Evolutionary conservation across 2,329 filamentous ascomycete species (phyloP).

Genomic region (Colletotrichum sp.): DNA sequence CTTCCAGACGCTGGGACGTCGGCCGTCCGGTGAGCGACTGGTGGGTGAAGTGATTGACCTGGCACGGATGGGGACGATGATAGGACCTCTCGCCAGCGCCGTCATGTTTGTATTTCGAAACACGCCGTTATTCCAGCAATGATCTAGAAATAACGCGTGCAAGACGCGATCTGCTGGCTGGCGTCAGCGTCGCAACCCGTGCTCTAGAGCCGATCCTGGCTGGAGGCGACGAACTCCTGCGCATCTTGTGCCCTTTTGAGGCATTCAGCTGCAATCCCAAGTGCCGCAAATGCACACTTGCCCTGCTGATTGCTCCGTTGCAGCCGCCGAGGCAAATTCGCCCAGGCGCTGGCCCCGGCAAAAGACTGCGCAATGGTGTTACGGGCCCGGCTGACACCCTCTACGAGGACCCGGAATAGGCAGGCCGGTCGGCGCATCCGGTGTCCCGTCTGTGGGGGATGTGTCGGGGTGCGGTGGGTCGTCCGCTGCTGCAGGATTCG

Average conservation of each 20-base stretch:
- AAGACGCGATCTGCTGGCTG: not conserved
- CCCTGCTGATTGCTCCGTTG: constrained; percentile 9
- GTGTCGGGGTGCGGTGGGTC: constrained; percentile 9
- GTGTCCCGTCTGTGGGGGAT: constrained; percentile 16
- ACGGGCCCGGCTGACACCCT: constrained; percentile 4
- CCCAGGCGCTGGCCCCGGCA: constrained; percentile 3
- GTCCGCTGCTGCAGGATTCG: constrained; percentile 4
- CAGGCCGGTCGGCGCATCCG: constrained; percentile 20
- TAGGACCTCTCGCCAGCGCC: not conserved
- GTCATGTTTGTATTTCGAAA: constrained; percentile 12
- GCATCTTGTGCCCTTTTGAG: not conserved
- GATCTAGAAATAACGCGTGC: not conserved
- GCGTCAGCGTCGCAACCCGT: not conserved
- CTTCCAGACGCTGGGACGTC: not conserved
- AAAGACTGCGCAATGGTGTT: not conserved
- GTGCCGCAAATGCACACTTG: not conserved
- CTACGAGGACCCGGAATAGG: constrained; percentile 11
- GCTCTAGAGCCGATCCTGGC: not conserved
- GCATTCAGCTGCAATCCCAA: constrained; percentile 12
- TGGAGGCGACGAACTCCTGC: not conserved
- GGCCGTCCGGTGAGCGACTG: not conserved
- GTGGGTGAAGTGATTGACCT: not conserved
- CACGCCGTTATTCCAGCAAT: not conserved
- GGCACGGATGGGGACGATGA: not conserved
- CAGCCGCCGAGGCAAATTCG: constrained; percentile 17